Conservation (phyloP, 305 asterid species). For the Fraxinus sp. region DNA sequence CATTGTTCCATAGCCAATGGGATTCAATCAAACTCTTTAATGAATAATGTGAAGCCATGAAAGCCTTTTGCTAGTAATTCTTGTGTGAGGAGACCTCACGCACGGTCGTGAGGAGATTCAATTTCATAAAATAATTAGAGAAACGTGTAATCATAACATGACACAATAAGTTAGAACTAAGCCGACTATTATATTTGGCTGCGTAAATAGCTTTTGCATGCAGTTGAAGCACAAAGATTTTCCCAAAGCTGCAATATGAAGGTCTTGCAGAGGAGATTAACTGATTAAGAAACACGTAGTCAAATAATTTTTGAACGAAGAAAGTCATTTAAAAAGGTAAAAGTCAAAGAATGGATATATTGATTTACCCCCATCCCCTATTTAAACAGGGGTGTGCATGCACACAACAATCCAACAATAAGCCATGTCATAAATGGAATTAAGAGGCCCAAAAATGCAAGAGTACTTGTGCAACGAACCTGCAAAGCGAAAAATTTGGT, state of each 20-base stretch:
- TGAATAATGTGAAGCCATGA: not conserved
- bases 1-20: not conserved
- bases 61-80: not conserved
- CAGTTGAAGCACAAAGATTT: not conserved
- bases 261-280: not conserved
- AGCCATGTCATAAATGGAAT: not conserved
- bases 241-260: not conserved
- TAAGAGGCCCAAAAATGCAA: not conserved
- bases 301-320: not conserved
- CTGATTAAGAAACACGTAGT: not conserved
- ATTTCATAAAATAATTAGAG: not conserved
- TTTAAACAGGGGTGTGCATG: not conserved
- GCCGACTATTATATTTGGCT: not conserved
- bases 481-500: conserved; percentile 91
- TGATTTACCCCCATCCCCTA: not conserved
- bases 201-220: not conserved
- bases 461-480: conserved; percentile 42
- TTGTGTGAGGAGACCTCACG: not conserved
- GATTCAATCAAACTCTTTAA: not conserved
- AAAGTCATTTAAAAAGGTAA: not conserved
- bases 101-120: not conserved
- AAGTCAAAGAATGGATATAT: not conserved
- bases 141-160: not conserved
- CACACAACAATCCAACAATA: not conserved
- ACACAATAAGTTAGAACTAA: not conserved